Evolutionary conservation across 2,329 filamentous ascomycete genomes (phyloP).

Genomic region (Grosmannia clavigera): DNA sequence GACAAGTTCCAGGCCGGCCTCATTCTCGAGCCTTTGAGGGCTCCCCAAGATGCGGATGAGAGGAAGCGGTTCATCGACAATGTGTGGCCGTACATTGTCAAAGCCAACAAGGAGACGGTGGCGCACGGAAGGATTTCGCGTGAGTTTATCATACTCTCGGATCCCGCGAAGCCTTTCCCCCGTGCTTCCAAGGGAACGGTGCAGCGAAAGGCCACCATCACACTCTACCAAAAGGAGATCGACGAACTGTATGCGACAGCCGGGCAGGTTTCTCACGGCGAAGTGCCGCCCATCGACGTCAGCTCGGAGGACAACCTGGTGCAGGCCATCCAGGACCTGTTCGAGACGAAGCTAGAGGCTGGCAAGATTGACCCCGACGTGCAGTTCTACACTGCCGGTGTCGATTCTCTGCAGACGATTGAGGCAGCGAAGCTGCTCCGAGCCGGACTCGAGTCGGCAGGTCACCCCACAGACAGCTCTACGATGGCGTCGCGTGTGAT

Average conservation of each 20-base stretch:
- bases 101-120: constrained; percentile 29
- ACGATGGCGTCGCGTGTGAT: constrained; percentile 25
- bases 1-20: constrained; percentile 33
- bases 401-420: constrained; percentile 30
- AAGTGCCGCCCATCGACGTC: constrained; percentile 12
- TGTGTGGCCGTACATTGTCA: constrained; percentile 30
- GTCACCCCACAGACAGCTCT: constrained; percentile 20
- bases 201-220: constrained; percentile 19
- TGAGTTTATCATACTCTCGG: constrained; percentile 25
- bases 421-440: constrained; percentile 23
- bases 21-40: constrained; percentile 29
- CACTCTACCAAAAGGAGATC: constrained; percentile 19
- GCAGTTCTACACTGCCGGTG: constrained; percentile 26
- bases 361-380: constrained; percentile 19
- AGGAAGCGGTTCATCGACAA: constrained; percentile 23
- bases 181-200: constrained; percentile 34
- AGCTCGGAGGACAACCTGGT: constrained; percentile 18
- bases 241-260: neutral
- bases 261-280: no score
- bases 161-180: constrained; percentile 28
- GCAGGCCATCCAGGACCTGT: constrained; percentile 20
- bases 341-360: constrained; percentile 16
- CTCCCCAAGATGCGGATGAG: neutral
- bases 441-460: constrained; percentile 19
- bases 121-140: constrained; percentile 32